phyloP scores from a whole-genome alignment of 2,329 filamentous ascomycete genomes.

The Penicillium sumatraense region DNA sequence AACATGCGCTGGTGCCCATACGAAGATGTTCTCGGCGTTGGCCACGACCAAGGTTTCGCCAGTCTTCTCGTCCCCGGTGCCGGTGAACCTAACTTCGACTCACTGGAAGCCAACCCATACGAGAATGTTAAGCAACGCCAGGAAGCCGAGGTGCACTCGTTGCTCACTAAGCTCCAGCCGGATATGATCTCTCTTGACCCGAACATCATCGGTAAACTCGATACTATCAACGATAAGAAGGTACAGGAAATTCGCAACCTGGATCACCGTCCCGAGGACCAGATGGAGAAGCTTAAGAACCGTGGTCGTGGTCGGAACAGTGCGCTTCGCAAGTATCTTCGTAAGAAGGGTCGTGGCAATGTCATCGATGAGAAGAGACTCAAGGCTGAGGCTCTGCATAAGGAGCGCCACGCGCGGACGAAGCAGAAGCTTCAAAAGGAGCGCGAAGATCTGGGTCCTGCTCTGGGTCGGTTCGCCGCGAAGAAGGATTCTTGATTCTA shows the following conservation, averaged over 20 bases:
- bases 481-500: constrained; percentile 57
- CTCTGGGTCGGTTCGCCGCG: constrained; percentile 77
- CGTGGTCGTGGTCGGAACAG: constrained; percentile 87
- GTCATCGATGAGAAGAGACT: constrained; percentile 94
- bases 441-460: constrained; percentile 79
- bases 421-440: constrained; percentile 69
- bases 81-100: constrained; percentile 97
- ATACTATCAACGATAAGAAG: constrained; percentile 79
- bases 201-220: constrained; percentile 86
- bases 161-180: constrained; percentile 92
- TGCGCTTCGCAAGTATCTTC: constrained; percentile 80
- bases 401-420: constrained; percentile 68
- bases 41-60: constrained; percentile 84
- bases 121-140: constrained; percentile 91
- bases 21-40: constrained; percentile 87
- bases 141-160: constrained; percentile 83
- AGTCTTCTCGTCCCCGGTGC: constrained; percentile 90
- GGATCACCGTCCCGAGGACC: constrained; percentile 69
- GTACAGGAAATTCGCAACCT: constrained; percentile 77
- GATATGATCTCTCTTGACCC: constrained; percentile 97
- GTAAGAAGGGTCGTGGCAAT: constrained; percentile 92
- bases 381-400: constrained; percentile 80
- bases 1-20: constrained; percentile 90
- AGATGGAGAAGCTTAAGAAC: constrained; percentile 68
- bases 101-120: constrained; percentile 91